phyloP scores from a whole-genome alignment of 495 filamentous ascomycete genomes.

The Penicillium canescens region DNA sequence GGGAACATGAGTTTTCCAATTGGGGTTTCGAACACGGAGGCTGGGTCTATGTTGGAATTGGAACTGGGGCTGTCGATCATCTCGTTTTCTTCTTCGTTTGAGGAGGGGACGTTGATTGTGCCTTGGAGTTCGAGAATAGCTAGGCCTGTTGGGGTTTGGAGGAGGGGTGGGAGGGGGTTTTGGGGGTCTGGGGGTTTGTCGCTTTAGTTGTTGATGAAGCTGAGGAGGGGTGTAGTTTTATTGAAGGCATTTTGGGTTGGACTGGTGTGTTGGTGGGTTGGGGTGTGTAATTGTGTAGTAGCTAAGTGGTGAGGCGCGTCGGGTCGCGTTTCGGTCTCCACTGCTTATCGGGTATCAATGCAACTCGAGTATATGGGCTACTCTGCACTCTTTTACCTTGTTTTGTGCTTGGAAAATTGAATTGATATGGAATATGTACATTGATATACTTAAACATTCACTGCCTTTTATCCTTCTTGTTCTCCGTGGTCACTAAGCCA shows the following conservation, averaged over 20 bases:
- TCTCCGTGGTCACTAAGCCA: no score
- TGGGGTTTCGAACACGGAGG: constrained; percentile 44
- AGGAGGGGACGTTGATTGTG: constrained; percentile 64
- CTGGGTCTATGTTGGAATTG: constrained; percentile 4
- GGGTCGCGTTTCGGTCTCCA: no score
- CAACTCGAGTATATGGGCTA: no score
- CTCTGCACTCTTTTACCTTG: no score
- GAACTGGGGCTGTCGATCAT: constrained; percentile 14
- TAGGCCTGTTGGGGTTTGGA: constrained; percentile 75
- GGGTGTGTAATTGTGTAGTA: not conserved
- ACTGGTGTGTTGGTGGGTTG: not conserved
- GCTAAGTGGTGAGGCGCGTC: not conserved
- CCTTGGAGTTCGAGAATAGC: constrained; percentile 92
- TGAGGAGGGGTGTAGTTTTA: constrained; percentile 32
- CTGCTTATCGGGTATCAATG: no score
- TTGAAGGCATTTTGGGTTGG: constrained; percentile 41
- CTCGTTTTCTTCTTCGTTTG: constrained; percentile 18
- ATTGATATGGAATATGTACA: no score
- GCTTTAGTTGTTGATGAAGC: not conserved
- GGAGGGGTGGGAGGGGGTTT: constrained; percentile 71
- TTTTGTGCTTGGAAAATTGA: no score
- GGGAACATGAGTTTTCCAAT: constrained; percentile 82
- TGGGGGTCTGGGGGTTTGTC: constrained; percentile 13
- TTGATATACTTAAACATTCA: no score
- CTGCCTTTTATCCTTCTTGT: no score